Evolutionary conservation across 2,329 filamentous ascomycete genomes (phyloP).

Genomic region (Colletotrichum karsti): DNA sequence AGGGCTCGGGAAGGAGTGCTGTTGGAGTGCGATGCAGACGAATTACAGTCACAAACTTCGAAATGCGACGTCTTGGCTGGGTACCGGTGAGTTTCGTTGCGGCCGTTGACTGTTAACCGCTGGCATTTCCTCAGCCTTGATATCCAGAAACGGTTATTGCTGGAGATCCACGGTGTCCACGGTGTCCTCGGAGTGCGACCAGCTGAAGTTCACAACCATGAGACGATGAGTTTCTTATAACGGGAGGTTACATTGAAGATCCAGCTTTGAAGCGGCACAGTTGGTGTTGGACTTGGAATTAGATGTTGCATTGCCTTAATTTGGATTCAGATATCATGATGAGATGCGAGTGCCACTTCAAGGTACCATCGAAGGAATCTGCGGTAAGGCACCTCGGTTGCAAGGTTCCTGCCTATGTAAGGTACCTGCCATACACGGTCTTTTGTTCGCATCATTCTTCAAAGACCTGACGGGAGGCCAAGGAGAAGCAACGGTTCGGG

Average conservation of each 20-base stretch:
- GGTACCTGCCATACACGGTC: no score
- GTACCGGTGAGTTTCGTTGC: no score
- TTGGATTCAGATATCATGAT: neutral
- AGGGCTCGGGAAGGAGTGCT: no score
- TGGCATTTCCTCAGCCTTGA: no score
- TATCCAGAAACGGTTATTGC: neutral
- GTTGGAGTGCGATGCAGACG: no score
- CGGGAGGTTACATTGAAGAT: neutral
- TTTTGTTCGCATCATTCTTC: neutral
- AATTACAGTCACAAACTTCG: no score
- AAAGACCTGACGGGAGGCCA: neutral
- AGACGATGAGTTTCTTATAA: neutral
- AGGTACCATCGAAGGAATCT: neutral
- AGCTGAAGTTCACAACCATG: neutral
- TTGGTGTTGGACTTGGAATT: neutral
- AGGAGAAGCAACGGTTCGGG: neutral
- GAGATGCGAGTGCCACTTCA: neutral
- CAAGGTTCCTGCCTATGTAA: no score
- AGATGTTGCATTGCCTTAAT: neutral
- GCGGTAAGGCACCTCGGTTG: neutral
- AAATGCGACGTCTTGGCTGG: no score
- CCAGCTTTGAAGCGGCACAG: constrained; percentile 1
- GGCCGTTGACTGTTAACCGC: no score
- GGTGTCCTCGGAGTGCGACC: neutral
- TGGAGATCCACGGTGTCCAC: neutral